Base-by-base conservation (phyloP, 257 asterid genomes). In the Capsicum baccatum region DNA sequence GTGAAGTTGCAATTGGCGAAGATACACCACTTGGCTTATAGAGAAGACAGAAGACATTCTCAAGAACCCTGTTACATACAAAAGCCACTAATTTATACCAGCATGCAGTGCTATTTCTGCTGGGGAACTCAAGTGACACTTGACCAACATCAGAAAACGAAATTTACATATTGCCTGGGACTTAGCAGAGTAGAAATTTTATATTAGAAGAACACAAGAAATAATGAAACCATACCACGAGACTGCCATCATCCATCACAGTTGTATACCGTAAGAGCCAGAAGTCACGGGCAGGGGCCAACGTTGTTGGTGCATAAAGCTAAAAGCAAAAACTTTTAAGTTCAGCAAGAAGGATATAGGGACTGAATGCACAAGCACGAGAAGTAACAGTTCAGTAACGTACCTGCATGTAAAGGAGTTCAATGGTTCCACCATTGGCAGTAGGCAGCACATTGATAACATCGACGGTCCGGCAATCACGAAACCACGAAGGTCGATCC, bases 401-500 rank as follows among this genome's bases (percentile, higher is more conserved):
- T 1, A 93, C 98, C 97, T 95, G 98, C 98, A 95, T 92, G 93
- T 95, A 95, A 58, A 93, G 83, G 64, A 95, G 97, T 89, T 95
- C 98, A 68, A 95, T 90, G 90, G 98, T 95, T 91, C 98, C 98
- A 95, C 98, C 98, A 88, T 90, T 95, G 87, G 97, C 95, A 83
- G 98, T 95, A 56, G 98, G 98, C 89, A 95, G 94, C 88, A 91
- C 97, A 79, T 92, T 95, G 15, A 93, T 83, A 47, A 91, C 92
- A 86, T 95, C 98, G 88, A 95, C 93, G 67, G 93, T 93, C 85
- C 98, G 94, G 90, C 98, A 95, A 85, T 95, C 97, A n/a, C 97
- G 96, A 86, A 90, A 93, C 98, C 98, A 95, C 47, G 97, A 91
- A 83, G 97, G 94, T n/a, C 97, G 90, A 91, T 95, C 98, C 93